Percentiles rank a stretch among this genome's conserved stretches.
Conservation (phyloP, 2,329 filamentous ascomycete genomes). For the Scytalidium lignicola region DNA sequence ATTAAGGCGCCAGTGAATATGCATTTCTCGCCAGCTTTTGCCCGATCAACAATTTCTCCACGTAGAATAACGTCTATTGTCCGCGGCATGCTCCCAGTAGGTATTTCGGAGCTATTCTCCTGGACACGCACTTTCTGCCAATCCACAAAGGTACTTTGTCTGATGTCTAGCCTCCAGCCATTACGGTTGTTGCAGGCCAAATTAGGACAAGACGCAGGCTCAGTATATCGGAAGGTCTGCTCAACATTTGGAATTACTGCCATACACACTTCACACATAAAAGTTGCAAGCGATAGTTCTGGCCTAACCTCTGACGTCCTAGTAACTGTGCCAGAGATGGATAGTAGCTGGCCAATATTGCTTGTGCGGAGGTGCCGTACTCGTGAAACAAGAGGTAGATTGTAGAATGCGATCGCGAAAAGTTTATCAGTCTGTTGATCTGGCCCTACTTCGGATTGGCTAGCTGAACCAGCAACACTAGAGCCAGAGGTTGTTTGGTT, state of each 20-base stretch:
- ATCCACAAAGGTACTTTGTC: constrained; percentile 95
- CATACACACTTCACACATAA: constrained; percentile 84
- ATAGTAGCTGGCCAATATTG: constrained; percentile 88
- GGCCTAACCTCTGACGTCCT: constrained; percentile 95
- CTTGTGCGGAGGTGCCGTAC: constrained; percentile 61
- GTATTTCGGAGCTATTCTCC: constrained; percentile 97
- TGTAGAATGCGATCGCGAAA: constrained; percentile 74
- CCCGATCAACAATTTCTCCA: constrained; percentile 94
- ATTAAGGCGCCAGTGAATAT: constrained; percentile 96
- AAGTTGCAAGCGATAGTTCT: constrained; percentile 87
- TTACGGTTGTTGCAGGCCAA: constrained; percentile 77
- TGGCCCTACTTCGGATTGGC: constrained; percentile 57
- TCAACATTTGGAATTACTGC: constrained; percentile 85
- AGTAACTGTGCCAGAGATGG: constrained; percentile 94
- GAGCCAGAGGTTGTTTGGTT: constrained; percentile 64
- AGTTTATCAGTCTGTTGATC: constrained; percentile 94
- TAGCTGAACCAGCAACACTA: constrained; percentile 56
- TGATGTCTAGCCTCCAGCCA: constrained; percentile 95
- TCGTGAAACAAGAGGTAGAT: constrained; percentile 47
- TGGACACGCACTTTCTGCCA: constrained; percentile 99
- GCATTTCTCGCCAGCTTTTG: constrained; percentile 96
- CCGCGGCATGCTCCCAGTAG: constrained; percentile 95
- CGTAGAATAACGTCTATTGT: constrained; percentile 96
- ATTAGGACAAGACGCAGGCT: constrained; percentile 94
- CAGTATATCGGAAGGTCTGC: constrained; percentile 95